Evolutionary conservation across 2,329 filamentous ascomycete genomes (phyloP), one percentile per base, ranked within the genome.

Genomic region (Alternaria infectoria): DNA sequence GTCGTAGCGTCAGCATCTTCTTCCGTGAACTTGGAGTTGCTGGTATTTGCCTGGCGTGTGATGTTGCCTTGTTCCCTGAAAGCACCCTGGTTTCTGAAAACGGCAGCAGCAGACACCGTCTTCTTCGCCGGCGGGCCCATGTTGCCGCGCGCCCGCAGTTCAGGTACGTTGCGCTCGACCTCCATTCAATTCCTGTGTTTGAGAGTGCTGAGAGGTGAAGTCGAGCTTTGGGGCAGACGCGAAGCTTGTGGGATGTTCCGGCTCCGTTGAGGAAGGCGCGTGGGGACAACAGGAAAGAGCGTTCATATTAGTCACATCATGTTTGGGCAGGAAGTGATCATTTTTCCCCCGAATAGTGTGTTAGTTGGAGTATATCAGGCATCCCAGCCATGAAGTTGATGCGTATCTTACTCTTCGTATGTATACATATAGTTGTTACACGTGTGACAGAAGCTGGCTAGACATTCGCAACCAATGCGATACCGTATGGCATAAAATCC

Each of bases 1-100:
- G 54, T 60, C 11, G 36, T 36, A 5, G 21, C 54, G 15, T 56
- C 11, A 8, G 36, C 43, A 43, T 58, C 28, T 21, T 62, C 44
- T 1, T 21, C 11, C 11, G 28, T 46, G 25, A 28, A 46, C 4
- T 43, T 47, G 11, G n/a, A 12, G 6, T 13, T 36, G 5, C 17
- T 54, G 6, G 7, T n/a, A 4, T 17, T 57, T 15, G 10, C 9
- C 13, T 30, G 47, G 2, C 15, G 17, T n/a, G 57, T 59, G 17
- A 2, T 21, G 19, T 58, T 50, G 26, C 26, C 28, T 9, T 62
- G 63, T 10, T 62, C 60, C 25, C 36, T 32, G 13, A 17, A 73
- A 54, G 40, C 52, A 21, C 23, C 58, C 55, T 55, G 69, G 61
- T 46, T 74, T 28, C 67, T 73, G 70, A 77, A 79, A n/a, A 78